Evolutionary conservation across 495 filamentous ascomycete species (phyloP).

Genomic region (Xylaria cubensis): DNA sequence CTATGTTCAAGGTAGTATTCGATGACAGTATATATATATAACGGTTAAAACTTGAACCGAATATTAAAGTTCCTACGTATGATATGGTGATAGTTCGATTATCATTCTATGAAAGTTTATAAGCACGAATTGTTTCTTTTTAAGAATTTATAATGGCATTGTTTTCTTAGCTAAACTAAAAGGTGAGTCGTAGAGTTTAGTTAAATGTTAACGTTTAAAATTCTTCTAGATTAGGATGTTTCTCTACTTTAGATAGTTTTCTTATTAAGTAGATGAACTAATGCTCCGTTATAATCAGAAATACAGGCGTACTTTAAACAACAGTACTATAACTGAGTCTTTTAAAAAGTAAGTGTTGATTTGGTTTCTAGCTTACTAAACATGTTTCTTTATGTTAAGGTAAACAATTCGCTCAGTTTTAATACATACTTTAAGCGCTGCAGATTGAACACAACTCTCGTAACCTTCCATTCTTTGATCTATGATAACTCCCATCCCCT

Average conservation of each 20-base stretch:
- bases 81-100: neutral
- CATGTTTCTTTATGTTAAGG: neutral
- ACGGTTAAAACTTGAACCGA: neutral
- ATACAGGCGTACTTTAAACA: neutral
- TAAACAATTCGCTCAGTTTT: neutral
- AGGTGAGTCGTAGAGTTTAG: neutral
- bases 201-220: neutral
- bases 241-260: neutral
- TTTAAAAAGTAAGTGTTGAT: neutral
- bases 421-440: neutral
- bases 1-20: neutral
- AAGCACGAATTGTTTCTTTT: neutral
- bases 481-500: neutral
- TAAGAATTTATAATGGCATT: neutral
- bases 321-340: neutral
- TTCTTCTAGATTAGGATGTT: neutral
- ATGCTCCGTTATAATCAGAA: neutral
- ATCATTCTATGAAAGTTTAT: neutral
- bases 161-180: neutral
- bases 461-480: no score
- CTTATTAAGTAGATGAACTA: neutral
- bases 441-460: neutral
- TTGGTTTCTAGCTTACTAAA: neutral
- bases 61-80: neutral
- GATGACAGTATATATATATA: neutral